Conservation (phyloP, 1,284 basidiomycete genomes). For the Thelephora terrestris region DNA sequence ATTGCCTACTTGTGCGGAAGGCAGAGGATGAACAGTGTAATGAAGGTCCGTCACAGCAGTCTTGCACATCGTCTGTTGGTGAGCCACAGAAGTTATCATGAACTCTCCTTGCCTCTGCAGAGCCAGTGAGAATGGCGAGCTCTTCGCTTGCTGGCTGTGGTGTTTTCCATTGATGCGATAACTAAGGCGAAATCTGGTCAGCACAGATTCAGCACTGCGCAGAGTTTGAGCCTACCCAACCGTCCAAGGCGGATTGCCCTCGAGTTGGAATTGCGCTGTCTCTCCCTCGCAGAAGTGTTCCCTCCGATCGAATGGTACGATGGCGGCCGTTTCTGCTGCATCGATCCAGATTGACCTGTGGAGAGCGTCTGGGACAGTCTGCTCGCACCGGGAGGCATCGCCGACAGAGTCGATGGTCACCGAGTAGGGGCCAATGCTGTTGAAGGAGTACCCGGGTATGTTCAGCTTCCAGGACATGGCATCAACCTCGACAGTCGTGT, state of each 20-base stretch:
- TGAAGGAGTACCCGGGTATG: constrained; percentile 63
- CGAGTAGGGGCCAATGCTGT: constrained; percentile 72
- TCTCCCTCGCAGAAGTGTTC: constrained; percentile 90
- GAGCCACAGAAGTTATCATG: constrained; percentile 75
- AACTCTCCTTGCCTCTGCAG: constrained; percentile 81
- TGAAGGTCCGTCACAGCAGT: constrained; percentile 68
- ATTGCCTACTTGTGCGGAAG: constrained; percentile 79
- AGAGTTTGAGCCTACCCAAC: constrained; percentile 52
- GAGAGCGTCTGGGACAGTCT: constrained; percentile 57
- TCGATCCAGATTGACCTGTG: constrained; percentile 67
- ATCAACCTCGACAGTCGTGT: constrained; percentile 46
- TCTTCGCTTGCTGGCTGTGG: constrained; percentile 66
- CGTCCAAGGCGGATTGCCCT: constrained; percentile 94
- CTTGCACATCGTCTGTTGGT: constrained; percentile 86
- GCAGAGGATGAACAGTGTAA: constrained; percentile 75
- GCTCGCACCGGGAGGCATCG: constrained; percentile 75
- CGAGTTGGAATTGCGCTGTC: constrained; percentile 82
- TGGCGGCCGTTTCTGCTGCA: constrained; percentile 90
- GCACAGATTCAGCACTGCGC: background rate
- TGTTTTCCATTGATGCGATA: constrained; percentile 76
- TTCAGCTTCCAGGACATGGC: constrained; percentile 69
- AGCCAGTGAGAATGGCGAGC: constrained; percentile 73
- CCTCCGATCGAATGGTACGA: constrained; percentile 73
- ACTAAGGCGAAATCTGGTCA: constrained; percentile 25
- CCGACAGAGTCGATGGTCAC: constrained; percentile 66